Percentiles rank a stretch among this genome's conserved stretches.
Evolutionary conservation across 169 alveolate genomes (phyloP).

Genomic region (Blepharisma undulans): DNA sequence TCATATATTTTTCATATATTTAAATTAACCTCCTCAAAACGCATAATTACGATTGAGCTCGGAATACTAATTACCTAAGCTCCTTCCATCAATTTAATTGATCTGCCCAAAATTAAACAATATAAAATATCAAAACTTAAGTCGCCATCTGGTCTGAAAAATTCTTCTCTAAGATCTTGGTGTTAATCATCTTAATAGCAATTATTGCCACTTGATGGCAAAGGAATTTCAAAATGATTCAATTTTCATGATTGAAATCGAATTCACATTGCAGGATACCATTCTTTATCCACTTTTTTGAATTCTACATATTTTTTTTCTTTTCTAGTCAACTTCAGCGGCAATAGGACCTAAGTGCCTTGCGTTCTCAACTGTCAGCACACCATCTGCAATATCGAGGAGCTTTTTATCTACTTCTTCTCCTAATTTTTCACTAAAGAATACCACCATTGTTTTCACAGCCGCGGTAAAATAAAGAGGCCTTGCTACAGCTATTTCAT

Average conservation of each 20-base stretch:
- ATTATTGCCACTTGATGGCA: not conserved
- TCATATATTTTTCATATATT: too few species aligned
- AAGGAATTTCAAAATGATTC: not conserved
- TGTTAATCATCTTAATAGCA: not conserved
- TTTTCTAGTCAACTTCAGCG: not conserved
- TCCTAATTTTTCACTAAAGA: not conserved
- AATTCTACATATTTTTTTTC: not conserved
- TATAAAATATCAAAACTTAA: not conserved
- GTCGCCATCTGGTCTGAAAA: not conserved
- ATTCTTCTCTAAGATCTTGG: not conserved
- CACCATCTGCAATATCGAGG: not conserved
- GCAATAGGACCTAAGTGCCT: not conserved
- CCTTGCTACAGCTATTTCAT: slow-evolving; percentile 9
- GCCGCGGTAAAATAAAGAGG: not conserved
- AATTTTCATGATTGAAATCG: not conserved
- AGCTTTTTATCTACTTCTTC: not conserved
- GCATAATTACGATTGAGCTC: not conserved
- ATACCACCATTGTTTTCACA: not conserved
- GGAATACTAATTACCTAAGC: too few species aligned
- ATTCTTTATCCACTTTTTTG: not conserved
- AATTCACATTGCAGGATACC: not conserved
- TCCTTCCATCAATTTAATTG: not conserved
- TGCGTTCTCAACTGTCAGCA: not conserved
- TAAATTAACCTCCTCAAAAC: too few species aligned
- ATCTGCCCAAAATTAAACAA: not conserved